A percentile compares a stretch with the other conserved stretches of the same genome.
Evolutionary conservation across 2,329 filamentous ascomycete species (phyloP).

Genomic region (Apiospora arundinis): DNA sequence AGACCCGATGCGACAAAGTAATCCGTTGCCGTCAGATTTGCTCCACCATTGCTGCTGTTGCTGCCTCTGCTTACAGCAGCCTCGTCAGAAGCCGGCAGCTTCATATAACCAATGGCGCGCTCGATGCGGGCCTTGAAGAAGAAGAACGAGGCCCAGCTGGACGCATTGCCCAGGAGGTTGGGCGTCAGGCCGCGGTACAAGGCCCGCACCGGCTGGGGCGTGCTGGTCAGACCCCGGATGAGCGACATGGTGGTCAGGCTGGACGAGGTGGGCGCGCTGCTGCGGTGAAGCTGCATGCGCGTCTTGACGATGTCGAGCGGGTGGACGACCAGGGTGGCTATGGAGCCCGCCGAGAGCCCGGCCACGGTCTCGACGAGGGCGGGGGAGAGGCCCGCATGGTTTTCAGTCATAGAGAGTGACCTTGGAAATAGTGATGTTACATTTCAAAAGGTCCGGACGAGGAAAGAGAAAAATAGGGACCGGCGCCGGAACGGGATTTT

Average conservation of each 20-base stretch:
- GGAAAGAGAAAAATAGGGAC: not conserved
- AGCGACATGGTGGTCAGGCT: conserved; percentile 58
- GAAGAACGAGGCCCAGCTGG: conserved; percentile 93
- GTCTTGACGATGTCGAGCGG: conserved; percentile 97
- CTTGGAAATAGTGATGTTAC: conserved; percentile 22
- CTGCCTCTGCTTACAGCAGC: not conserved
- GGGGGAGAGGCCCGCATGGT: conserved; percentile 69
- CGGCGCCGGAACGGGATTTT: not conserved
- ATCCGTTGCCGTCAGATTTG: conserved; percentile 64
- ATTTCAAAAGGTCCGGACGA: conserved; percentile 11
- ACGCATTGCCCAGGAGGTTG: conserved; percentile 89
- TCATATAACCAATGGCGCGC: conserved; percentile 47
- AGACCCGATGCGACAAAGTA: conserved; percentile 81
- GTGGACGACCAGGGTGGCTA: conserved; percentile 86
- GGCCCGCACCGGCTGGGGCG: conserved; percentile 66
- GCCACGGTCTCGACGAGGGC: conserved; percentile 86
- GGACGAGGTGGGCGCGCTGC: conserved; percentile 44
- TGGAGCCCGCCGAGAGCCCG: conserved; percentile 85
- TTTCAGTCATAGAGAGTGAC: conserved; percentile 27
- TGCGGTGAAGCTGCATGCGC: conserved; percentile 77
- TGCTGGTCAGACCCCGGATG: conserved; percentile 54
- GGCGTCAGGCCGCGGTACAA: conserved; percentile 90
- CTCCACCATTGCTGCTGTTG: not conserved
- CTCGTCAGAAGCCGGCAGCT: conserved; percentile 24
- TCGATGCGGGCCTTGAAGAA: conserved; percentile 70